phyloP scores from a whole-genome alignment of 495 filamentous ascomycete species.

The Chlorociboria aeruginascens region DNA sequence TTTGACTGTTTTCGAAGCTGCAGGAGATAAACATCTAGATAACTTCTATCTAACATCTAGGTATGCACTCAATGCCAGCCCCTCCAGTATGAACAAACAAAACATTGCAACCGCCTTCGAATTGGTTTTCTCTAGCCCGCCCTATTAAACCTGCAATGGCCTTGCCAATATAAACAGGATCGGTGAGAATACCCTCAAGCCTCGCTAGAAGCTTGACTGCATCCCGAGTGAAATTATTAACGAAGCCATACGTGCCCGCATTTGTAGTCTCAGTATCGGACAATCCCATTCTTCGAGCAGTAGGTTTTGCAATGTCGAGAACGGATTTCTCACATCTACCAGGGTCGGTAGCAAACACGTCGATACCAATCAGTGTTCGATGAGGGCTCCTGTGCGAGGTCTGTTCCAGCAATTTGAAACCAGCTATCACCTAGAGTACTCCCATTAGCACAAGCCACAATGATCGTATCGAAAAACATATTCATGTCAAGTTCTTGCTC shows the following conservation, averaged over 20 bases:
- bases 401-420: constrained; percentile 45
- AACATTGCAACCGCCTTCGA: constrained; percentile 39
- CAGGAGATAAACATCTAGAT: no score
- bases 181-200: constrained; percentile 55
- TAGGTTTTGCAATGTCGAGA: constrained; percentile 45
- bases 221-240: constrained; percentile 42
- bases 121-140: constrained; percentile 44
- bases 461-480: constrained; percentile 45
- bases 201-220: constrained; percentile 48
- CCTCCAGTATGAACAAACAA: constrained; percentile 55
- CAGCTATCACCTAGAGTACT: constrained; percentile 50
- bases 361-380: constrained; percentile 46
- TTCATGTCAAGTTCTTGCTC: constrained; percentile 44
- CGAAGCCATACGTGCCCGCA: constrained; percentile 47
- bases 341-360: constrained; percentile 42
- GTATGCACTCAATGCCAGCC: constrained; percentile 49
- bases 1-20: no score
- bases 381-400: constrained; percentile 21
- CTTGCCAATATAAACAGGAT: constrained; percentile 60
- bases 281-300: constrained; percentile 44
- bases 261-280: constrained; percentile 41
- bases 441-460: constrained; percentile 53
- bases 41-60: not conserved
- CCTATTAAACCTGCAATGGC: constrained; percentile 54
- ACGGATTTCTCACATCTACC: constrained; percentile 43